Evolutionary conservation across 179 eudicot genomes (phyloP).

Genomic region (Spergularia azorica): DNA sequence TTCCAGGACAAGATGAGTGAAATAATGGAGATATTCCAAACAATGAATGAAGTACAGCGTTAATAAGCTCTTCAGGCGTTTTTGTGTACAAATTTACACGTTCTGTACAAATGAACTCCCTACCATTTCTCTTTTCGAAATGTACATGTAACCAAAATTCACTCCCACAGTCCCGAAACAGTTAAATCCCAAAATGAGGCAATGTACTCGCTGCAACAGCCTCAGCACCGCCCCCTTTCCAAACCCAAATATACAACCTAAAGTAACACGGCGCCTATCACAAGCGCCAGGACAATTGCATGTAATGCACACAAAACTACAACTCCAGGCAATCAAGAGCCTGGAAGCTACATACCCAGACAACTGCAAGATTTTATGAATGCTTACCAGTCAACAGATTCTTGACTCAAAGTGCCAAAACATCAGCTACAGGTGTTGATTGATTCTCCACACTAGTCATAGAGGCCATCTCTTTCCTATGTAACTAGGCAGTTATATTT

Average conservation of each 20-base stretch:
- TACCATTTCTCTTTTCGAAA: background rate
- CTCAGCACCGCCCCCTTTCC: background rate
- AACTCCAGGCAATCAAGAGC: background rate
- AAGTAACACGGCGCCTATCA: background rate
- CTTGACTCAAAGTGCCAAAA: background rate
- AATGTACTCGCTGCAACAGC: too few relatives aligned
- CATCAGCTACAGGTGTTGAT: background rate
- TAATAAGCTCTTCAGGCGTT: background rate
- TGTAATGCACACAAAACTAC: background rate
- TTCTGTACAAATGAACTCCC: slow-evolving; percentile 16
- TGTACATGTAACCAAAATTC: slow-evolving; percentile 16
- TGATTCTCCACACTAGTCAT: too few relatives aligned
- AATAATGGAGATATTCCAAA: background rate
- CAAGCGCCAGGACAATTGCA: background rate
- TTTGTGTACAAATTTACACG: background rate
- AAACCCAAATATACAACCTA: background rate
- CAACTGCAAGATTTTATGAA: too few relatives aligned
- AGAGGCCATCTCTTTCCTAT: too few relatives aligned
- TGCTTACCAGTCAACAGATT: background rate
- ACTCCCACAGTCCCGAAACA: background rate
- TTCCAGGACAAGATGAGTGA: too few relatives aligned
- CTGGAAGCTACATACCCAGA: background rate
- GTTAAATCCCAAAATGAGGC: slow-evolving; percentile 16
- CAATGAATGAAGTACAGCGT: background rate
- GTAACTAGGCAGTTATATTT: too few relatives aligned